These are phyloP conservation scores for Penicillium sp. DNA, from an alignment of 2,329 filamentous ascomycete genomes.

Conservation along the genomic window DNA sequence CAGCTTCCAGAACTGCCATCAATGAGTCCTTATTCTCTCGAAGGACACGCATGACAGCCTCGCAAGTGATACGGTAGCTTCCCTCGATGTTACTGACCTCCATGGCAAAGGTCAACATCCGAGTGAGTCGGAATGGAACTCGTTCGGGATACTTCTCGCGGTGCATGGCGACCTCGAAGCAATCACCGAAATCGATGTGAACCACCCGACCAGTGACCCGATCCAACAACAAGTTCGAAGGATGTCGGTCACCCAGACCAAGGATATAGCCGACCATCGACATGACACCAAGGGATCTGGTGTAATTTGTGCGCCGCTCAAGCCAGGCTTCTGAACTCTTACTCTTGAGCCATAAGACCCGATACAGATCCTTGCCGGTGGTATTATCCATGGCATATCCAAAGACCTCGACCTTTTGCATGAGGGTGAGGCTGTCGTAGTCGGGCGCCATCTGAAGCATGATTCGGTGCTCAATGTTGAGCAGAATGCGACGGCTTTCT, in stretches of 20 bases:
- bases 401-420: conserved; percentile 99
- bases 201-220: conserved; percentile 94
- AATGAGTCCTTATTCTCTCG: conserved; percentile 97
- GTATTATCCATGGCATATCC: conserved; percentile 99
- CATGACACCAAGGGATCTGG: conserved; percentile 95
- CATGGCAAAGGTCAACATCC: conserved; percentile 99
- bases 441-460: conserved; percentile 99
- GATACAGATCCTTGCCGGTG: conserved; percentile 96
- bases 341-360: conserved; percentile 97
- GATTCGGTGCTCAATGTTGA: conserved; percentile 99
- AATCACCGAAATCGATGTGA: conserved; percentile 99
- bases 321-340: conserved; percentile 98
- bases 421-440: conserved; percentile 96
- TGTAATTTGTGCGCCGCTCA: conserved; percentile 97
- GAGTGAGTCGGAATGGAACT: conserved; percentile 94
- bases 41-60: conserved; percentile 96
- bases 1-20: conserved; percentile 96
- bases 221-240: conserved; percentile 97
- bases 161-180: conserved; percentile 99
- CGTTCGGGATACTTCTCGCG: conserved; percentile 98
- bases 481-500: conserved; percentile 92
- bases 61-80: conserved; percentile 96
- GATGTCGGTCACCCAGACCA: conserved; percentile 92
- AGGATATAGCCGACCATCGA: conserved; percentile 99
- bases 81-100: conserved; percentile 99